phyloP scores from a whole-genome alignment of 208 protist species.

The Wallacemonas sp. region DNA sequence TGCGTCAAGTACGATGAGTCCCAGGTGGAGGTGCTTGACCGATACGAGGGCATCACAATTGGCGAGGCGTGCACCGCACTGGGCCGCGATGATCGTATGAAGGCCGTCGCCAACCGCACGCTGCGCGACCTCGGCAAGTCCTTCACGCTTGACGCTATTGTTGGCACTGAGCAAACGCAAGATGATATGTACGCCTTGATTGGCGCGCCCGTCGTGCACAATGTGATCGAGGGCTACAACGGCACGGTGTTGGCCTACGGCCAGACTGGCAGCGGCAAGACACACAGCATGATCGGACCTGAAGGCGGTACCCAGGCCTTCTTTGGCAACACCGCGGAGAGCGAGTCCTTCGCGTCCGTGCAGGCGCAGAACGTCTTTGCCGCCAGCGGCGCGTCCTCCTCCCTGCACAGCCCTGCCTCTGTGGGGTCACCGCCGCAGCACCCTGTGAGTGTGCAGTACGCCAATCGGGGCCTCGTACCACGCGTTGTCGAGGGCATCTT shows the following conservation, averaged over 20 bases:
- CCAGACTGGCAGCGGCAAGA: constrained; percentile 64
- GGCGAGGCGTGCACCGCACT: constrained; percentile 5
- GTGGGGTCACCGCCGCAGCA: background rate
- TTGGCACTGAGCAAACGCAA: constrained; percentile 39
- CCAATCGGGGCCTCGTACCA: constrained; percentile 41
- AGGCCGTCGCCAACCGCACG: constrained; percentile 14
- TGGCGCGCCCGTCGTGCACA: constrained; percentile 38
- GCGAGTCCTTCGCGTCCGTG: background rate
- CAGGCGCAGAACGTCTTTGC: no score
- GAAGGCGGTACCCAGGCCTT: constrained; percentile 24
- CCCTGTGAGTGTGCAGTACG: constrained; percentile 13
- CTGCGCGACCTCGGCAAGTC: constrained; percentile 14
- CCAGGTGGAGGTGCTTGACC: constrained; percentile 35
- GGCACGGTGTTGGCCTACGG: constrained; percentile 61
- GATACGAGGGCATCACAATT: background rate
- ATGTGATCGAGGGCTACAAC: constrained; percentile 53
- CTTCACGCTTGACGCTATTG: constrained; percentile 56
- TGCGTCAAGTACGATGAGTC: constrained; percentile 38
- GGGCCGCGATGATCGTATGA: background rate
- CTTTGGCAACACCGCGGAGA: background rate
- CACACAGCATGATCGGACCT: constrained; percentile 64
- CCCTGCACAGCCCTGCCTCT: background rate
- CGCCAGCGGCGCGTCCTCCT: background rate
- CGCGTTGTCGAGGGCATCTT: constrained; percentile 55
- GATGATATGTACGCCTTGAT: constrained; percentile 40